Base-by-base conservation (phyloP, 345 rosid genomes). In the Cochlearia excelsa region DNA sequence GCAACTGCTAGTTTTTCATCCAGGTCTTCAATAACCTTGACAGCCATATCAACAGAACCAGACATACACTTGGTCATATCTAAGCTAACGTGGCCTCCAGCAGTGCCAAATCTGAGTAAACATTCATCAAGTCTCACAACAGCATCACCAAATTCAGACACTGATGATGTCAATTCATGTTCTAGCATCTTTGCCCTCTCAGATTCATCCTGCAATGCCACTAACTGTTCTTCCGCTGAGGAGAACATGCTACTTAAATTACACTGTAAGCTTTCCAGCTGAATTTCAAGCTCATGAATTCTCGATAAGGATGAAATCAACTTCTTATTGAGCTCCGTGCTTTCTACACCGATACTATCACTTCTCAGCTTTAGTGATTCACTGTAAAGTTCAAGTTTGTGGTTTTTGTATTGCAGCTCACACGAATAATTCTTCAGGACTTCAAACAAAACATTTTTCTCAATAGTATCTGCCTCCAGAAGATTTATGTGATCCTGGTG, bases 371-470 rank as follows among this genome's bases (percentile, higher is more conserved):
- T 78, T 51, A 78, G 55, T 54, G 71, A 68, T 64, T 82, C 85
- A 77, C 49, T 66, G 6, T 63, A 76, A 73, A 55, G 52, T 74
- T 74, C 80, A 59, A 86, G 81, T 71, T 82, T 81, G 39, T 30
- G 63, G 51, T 67, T 79, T 59, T 70, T 74, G 35, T 67, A 77
- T 38, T 80, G 75, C 70, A 80, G 37, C 57, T 23, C 71, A 60
- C 5, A 68, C 6, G 76, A 56, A 38, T 79, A 77, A 54, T 81
- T 81, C 78, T 79, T 88, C 48, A 72, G 43, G 57, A 72, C 85
- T 78, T 86, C 96, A 66, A 69, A 76, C 37, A 79, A 71, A 77
- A 92, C 70, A 46, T 56, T 77, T 60, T 80, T 70, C 80, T 84
- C 89, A 60, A 88, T 79, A 63, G 40, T 69, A 53, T 71, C 66